Evolutionary conservation across 176 grass and related monocot species (phyloP).

Genomic region (Guadua angustifolia): DNA sequence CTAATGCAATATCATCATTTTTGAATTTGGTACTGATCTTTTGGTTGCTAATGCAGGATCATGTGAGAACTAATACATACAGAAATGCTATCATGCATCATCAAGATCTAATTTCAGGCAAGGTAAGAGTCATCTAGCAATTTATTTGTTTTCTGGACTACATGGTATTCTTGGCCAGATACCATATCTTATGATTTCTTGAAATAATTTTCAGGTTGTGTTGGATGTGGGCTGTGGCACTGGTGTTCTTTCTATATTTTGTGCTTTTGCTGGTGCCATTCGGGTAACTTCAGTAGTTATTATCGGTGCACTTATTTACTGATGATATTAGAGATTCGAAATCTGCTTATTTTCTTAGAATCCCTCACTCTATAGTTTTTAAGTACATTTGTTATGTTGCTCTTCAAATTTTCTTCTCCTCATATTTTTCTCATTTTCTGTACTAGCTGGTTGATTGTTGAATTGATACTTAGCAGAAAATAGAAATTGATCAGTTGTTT

Average conservation of each 20-base stretch:
- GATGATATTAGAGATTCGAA: constrained; percentile 9
- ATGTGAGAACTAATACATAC: constrained; percentile 84
- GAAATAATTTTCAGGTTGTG: constrained; percentile 70
- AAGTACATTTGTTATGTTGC: not conserved
- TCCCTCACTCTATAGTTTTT: constrained; percentile 1
- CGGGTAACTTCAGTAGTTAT: constrained; percentile 66
- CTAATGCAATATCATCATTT: constrained; percentile 28
- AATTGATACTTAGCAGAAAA: constrained; percentile 28
- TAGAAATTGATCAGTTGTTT: not conserved
- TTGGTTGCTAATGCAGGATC: constrained; percentile 68
- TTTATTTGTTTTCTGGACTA: constrained; percentile 37
- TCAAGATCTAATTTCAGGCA: constrained; percentile 83
- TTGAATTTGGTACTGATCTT: constrained; percentile 44
- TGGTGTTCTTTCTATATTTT: constrained; percentile 95
- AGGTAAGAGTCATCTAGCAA: constrained; percentile 54
- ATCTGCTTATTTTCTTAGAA: constrained; percentile 2
- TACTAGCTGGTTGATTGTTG: not conserved
- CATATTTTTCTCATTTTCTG: constrained; percentile 7
- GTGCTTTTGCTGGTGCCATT: constrained; percentile 85
- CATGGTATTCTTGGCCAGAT: constrained; percentile 29
- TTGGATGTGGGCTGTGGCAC: constrained; percentile 99
- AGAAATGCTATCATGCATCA: constrained; percentile 86
- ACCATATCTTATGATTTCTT: constrained; percentile 28
- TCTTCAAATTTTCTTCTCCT: constrained; percentile 9
- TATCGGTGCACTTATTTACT: constrained; percentile 4